A percentile compares a stretch with the other conserved stretches of the same genome.
Conservation (phyloP, 805 yeast genomes). For the Sugiyamaella lignohabitans region DNA sequence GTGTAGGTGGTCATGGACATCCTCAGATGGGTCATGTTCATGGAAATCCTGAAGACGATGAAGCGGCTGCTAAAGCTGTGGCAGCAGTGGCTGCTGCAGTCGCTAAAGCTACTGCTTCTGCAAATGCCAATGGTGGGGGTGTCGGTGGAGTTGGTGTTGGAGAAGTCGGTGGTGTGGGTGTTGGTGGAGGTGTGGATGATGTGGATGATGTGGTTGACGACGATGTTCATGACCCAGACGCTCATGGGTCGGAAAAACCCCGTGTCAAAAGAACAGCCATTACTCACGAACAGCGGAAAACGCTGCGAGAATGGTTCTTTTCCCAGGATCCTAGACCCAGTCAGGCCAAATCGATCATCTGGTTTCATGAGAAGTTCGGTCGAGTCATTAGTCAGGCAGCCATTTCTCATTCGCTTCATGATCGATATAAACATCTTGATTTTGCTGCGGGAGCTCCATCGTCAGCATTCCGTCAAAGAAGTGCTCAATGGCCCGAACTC, state of each 20-base stretch:
- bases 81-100: slow-evolving; percentile 1
- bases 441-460: slow-evolving; percentile 11
- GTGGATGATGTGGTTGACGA: not conserved
- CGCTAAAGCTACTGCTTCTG: not conserved
- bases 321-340: slow-evolving; percentile 8
- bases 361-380: slow-evolving; percentile 6
- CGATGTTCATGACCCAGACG: not conserved
- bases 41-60: not conserved
- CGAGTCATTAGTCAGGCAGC: slow-evolving; percentile 9
- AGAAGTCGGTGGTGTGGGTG: not conserved
- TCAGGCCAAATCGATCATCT: slow-evolving; percentile 7
- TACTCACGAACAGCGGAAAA: slow-evolving; percentile 11
- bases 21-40: not conserved
- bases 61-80: not conserved
- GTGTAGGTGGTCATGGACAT: not conserved
- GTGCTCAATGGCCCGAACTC: slow-evolving; percentile 10
- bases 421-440: slow-evolving; percentile 10
- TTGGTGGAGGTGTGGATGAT: not conserved
- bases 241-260: not conserved
- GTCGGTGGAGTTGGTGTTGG: no score
- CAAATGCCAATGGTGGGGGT: not conserved
- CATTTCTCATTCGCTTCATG: slow-evolving; percentile 8
- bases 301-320: slow-evolving; percentile 10
- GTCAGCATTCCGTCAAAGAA: slow-evolving; percentile 5
- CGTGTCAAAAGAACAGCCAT: slow-evolving; percentile 9